Conservation (phyloP, 1,284 basidiomycete genomes). For the Boletus calvinii region DNA sequence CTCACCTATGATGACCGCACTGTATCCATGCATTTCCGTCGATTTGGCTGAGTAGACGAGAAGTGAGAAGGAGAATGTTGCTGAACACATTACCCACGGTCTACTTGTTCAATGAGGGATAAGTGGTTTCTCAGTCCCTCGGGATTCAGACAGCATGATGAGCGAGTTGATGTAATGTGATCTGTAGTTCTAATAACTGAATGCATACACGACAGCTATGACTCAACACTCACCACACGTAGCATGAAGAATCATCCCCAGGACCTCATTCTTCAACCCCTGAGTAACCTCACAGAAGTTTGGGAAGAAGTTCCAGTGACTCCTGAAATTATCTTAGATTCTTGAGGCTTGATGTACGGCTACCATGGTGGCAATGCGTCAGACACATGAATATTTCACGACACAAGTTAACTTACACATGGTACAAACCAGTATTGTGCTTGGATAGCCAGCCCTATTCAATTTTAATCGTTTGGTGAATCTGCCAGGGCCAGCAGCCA, state of each 20-base stretch:
- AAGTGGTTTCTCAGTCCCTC: constrained; percentile 24
- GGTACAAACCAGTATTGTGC: constrained; percentile 50
- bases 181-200: constrained; percentile 16
- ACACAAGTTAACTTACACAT: constrained; percentile 10
- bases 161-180: constrained; percentile 31
- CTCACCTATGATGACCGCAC: constrained; percentile 41
- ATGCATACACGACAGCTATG: neutral
- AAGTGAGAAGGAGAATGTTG: neutral
- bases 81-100: constrained; percentile 20
- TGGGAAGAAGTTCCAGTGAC: constrained; percentile 53
- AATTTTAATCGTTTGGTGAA: neutral
- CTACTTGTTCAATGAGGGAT: constrained; percentile 22
- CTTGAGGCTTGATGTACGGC: neutral
- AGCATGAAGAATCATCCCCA: constrained; percentile 47
- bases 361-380: constrained; percentile 4
- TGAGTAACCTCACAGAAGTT: constrained; percentile 37
- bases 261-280: constrained; percentile 43
- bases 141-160: constrained; percentile 24
- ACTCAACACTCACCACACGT: constrained; percentile 43
- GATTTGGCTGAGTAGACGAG: constrained; percentile 10
- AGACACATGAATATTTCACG: constrained; percentile 5
- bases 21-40: constrained; percentile 10
- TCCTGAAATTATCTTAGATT: constrained; percentile 38
- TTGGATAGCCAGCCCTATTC: constrained; percentile 47
- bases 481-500: neutral